Evolutionary conservation across 202 grass and related monocot genomes (phyloP), one percentile per base, ranked within the genome.

Genomic region (Schoenoplectus tabernaemontani): DNA sequence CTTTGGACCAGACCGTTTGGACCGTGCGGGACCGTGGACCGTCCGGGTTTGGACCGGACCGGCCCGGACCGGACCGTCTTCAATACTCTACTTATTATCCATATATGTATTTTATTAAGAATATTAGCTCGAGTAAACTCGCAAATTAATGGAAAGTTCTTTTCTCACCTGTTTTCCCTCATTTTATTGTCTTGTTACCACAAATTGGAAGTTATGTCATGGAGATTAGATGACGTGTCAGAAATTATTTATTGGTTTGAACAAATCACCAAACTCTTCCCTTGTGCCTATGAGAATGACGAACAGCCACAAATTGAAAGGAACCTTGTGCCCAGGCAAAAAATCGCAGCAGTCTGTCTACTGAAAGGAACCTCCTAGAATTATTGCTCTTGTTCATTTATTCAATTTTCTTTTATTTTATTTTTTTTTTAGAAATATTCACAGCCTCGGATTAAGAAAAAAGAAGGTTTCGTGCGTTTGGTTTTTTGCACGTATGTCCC

Each of bases 151-250:
- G 7, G 44, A n/a, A 74, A 74, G 2, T 32, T 42, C 1, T 41
- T 19, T 26, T 39, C 13, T 41, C 28, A 5, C 28, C 72, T 4
- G 7, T 48, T 61, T 76, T 53, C 11, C 38, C 16, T 23, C 15
- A 47, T 48, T 42, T 53, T 28, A 38, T 44, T 41, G 19, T 59
- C 9, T 62, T 78, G 8, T 61, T 63, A 60, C 39, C 9, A 77
- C 33, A 79, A 60, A 22, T 51, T 23, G 36, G 8, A 57, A 62
- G 37, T 51, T 33, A 78, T 33, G 19, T 33, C 62, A 71, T 11
- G 34, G 28, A 64, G 80, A 73, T 73, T 38, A 60, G 34, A 24
- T 73, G 34, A 62, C 72, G 83, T 51, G 38, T 80, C 76, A 62
- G n/a, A 33, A 69, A 73, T 80, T 51, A 20, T 20, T 42, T 17